phyloP scores from a whole-genome alignment of 768 basidiomycete species.

The Tubosaeta sp. region DNA sequence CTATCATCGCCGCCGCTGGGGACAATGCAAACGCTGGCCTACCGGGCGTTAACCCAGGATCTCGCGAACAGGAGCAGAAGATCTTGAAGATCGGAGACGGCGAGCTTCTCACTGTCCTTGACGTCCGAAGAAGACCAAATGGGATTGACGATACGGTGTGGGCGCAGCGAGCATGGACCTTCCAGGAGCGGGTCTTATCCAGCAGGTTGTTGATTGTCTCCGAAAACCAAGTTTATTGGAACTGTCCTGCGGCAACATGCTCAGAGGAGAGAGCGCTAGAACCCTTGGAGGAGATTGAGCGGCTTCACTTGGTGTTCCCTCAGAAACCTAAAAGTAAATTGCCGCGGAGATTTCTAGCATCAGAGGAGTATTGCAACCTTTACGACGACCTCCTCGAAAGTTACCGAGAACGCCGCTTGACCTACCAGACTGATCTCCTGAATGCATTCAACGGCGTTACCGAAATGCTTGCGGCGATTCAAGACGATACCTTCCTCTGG shows the following conservation, averaged over 20 bases:
- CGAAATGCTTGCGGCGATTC: slow-evolving; percentile 5
- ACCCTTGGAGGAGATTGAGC: not conserved
- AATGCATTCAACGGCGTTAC: slow-evolving; percentile 16
- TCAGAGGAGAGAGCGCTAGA: slow-evolving; percentile 15
- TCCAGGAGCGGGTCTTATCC: slow-evolving; percentile 17
- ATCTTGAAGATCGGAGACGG: slow-evolving; percentile 4
- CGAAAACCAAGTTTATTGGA: slow-evolving; percentile 15
- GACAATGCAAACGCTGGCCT: slow-evolving; percentile 9
- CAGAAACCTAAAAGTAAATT: not conserved
- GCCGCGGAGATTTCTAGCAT: not conserved
- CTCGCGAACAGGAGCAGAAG: slow-evolving; percentile 7
- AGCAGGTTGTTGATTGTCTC: slow-evolving; percentile 17
- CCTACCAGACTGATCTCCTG: slow-evolving; percentile 13
- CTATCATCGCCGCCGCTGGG: slow-evolving; percentile 17
- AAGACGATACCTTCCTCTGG: slow-evolving; percentile 12
- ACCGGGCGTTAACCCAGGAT: slow-evolving; percentile 3
- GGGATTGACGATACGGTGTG: slow-evolving; percentile 6
- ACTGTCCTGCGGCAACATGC: slow-evolving; percentile 4
- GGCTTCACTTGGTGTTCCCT: not conserved
- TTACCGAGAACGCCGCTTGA: slow-evolving; percentile 11
- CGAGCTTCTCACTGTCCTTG: slow-evolving; percentile 13
- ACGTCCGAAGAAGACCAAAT: not conserved
- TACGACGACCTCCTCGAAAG: not conserved
- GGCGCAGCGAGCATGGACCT: slow-evolving; percentile 17
- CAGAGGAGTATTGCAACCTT: not conserved